Percentiles rank a stretch among this genome's conserved stretches.
Conservation (phyloP, 345 rosid species). For the Gossypium ekmanianum region DNA sequence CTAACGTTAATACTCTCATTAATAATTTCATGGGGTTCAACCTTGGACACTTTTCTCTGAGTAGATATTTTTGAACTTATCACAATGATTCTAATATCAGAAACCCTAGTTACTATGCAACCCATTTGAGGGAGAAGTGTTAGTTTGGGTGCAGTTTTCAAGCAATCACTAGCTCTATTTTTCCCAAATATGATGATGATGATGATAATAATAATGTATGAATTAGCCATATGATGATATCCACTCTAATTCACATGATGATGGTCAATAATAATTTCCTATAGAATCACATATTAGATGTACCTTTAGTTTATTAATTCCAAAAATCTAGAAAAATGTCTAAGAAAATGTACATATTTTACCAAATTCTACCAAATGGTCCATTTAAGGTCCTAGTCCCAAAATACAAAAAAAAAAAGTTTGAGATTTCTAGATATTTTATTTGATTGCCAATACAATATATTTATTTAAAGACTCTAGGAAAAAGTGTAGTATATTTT, state of each 20-base stretch:
- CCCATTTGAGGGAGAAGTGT: not conserved
- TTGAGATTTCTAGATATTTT: too few species aligned
- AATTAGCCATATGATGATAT: slow-evolving; percentile 26
- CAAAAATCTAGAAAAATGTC: not conserved
- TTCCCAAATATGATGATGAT: not conserved
- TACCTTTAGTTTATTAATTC: not conserved
- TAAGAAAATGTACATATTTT: too few species aligned
- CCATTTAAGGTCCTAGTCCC: too few species aligned
- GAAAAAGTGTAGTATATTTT: slow-evolving; percentile 16
- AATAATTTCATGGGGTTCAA: not conserved
- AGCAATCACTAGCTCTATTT: slow-evolving; percentile 7
- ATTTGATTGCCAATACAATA: too few species aligned
- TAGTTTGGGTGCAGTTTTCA: slow-evolving; percentile 3
- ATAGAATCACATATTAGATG: slow-evolving; percentile 19
- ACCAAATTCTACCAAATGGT: too few species aligned
- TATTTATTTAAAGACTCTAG: too few species aligned
- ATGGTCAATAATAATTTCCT: slow-evolving; percentile 49
- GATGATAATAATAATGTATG: slow-evolving; percentile 9
- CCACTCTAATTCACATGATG: slow-evolving; percentile 42
- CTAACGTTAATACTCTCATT: not conserved
- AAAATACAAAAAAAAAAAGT: too few species aligned
- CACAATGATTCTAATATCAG: slow-evolving; percentile 15
- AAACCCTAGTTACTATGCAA: slow-evolving; percentile 7
- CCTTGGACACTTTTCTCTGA: not conserved
- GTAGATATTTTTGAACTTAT: not conserved